Evolutionary conservation across 768 basidiomycete genomes (phyloP), one percentile per base, ranked within the genome.

Genomic region (Pluteus cervinus): DNA sequence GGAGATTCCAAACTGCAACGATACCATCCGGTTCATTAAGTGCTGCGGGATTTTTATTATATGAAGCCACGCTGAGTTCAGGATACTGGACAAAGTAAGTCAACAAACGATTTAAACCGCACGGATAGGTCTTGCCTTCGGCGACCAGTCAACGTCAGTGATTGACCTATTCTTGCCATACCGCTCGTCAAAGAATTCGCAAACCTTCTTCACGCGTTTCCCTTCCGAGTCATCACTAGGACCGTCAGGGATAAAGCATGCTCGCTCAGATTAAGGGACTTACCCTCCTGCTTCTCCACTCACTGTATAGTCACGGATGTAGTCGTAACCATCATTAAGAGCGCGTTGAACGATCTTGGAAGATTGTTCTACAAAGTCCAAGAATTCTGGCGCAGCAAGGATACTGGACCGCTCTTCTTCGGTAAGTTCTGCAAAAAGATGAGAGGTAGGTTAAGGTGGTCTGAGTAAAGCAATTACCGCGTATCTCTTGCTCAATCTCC

Each of bases 131-230:
- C 62, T 37, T 44, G 89, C 94, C 70, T 97, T 97, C 2, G 89
- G 89, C 35, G 93, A 97, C 96, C 96, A 99, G 51, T 97, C 94
- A 9, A 97, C 69, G 48, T 90, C 91, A 1, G 96, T 99, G 43
- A 99, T 88, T 5, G 93, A 94, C 37, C 96, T 69, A 54, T 94
- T 92, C 60, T 86, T 89, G 5, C 85, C 85, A 61, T 88, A 86
- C 32, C 86, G 73, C 53, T 96, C 90, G 53, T 96, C 93, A 47
- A 71, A 82, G 64, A 98, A 98, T 31, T 86, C 82, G 51, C 94
- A 97, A n/a, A 94, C 69, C n/a, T 81, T 75, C 57, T 94, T 92
- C 28, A 97, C 84, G 33, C 81, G 79, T 48, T 82, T 79, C 6
- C 90, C 91, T 61, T 94, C 92, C 0, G 82, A 83, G 35, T 93